These are phyloP conservation scores for Pyronema omphalodes DNA, from an alignment of 495 filamentous ascomycete genomes.

Conservation along the genomic window DNA sequence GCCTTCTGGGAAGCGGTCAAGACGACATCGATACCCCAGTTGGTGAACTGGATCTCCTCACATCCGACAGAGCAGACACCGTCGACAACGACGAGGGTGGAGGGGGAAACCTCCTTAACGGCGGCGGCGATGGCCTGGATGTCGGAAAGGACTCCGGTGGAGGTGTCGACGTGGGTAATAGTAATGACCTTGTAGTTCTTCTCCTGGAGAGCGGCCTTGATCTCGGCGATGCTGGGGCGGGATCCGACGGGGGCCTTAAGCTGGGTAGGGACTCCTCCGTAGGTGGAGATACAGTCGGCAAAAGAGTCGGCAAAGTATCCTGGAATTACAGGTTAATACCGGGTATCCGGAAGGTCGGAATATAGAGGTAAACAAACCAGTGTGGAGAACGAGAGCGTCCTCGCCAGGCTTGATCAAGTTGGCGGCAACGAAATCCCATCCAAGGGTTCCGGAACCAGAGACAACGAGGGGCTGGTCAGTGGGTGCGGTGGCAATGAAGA, in stretches of 20 bases:
- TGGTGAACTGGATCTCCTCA: slow-evolving; percentile 89
- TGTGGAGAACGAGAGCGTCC: slow-evolving; percentile 79
- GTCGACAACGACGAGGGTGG: slow-evolving; percentile 81
- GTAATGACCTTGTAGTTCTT: slow-evolving; percentile 85
- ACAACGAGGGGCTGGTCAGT: slow-evolving; percentile 79
- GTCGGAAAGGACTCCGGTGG: slow-evolving; percentile 84
- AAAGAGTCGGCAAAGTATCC: slow-evolving; percentile 97
- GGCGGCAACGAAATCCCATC: slow-evolving; percentile 87
- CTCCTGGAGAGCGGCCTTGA: slow-evolving; percentile 70
- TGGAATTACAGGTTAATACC: neutral
- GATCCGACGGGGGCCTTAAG: slow-evolving; percentile 77
- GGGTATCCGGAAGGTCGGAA: neutral
- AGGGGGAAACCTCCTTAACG: slow-evolving; percentile 67
- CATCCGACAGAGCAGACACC: slow-evolving; percentile 92
- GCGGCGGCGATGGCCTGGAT: slow-evolving; percentile 65
- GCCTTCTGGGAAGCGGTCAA: slow-evolving; percentile 91
- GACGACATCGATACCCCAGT: slow-evolving; percentile 83
- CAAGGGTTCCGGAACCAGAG: slow-evolving; percentile 83
- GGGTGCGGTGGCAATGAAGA: slow-evolving; percentile 74
- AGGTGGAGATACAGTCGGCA: slow-evolving; percentile 73
- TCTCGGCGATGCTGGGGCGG: slow-evolving; percentile 66
- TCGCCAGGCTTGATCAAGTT: slow-evolving; percentile 80
- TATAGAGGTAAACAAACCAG: slow-evolving; percentile 22
- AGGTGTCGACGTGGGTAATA: slow-evolving; percentile 92
- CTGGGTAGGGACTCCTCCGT: slow-evolving; percentile 75